Base-by-base conservation (phyloP, 2,329 filamentous ascomycete genomes). In the Cladophialophora exuberans region DNA sequence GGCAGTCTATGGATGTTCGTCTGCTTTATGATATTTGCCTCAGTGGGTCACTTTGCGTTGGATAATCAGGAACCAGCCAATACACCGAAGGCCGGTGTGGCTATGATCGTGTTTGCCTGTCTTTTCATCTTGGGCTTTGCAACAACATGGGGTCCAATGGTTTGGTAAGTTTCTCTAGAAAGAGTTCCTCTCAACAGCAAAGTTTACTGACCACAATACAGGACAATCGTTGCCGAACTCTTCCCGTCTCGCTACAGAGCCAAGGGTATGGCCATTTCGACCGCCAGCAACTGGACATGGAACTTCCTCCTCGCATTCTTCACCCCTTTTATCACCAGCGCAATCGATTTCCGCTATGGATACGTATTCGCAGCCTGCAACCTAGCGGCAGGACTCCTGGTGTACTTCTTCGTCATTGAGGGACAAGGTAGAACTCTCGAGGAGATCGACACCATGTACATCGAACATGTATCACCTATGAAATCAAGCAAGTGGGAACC, bases 91-190 rank as follows among this genome's bases (percentile, higher is more conserved):
- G 77, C 82, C 10, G 86, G 86, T 7, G 82, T 83, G 4, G 79
- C 85, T 56, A 85, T 90, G 80, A 88, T 90, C 61, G 83, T 87
- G 7, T 83, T 86, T 49, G 84, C 86, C 2, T 88, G 84, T 70
- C 82, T 90, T 75, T 90, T 89, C 71, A 90, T 90, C 52, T 81
- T 83, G 44, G 85, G 72, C 80, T 96, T 96, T 72, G 90, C 90
- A 55, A 85, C 82, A 54, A 95, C 90, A 59, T 95, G 90, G 90
- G 90, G 90, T 46, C 89, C 59, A 3, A 86, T 78, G 50, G 80
- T 76, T 30, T 77, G 74, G n/a, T n/a, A n/a, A n/a, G n/a, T n/a
- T n/a, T n/a, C n/a, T n/a, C n/a, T n/a, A n/a, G n/a, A n/a, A n/a
- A n/a, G n/a, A n/a, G n/a, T n/a, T n/a, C n/a, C n/a, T n/a, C n/a